phyloP scores from a whole-genome alignment of 2,329 filamentous ascomycete species.

The Dactylellina parvicollis region DNA sequence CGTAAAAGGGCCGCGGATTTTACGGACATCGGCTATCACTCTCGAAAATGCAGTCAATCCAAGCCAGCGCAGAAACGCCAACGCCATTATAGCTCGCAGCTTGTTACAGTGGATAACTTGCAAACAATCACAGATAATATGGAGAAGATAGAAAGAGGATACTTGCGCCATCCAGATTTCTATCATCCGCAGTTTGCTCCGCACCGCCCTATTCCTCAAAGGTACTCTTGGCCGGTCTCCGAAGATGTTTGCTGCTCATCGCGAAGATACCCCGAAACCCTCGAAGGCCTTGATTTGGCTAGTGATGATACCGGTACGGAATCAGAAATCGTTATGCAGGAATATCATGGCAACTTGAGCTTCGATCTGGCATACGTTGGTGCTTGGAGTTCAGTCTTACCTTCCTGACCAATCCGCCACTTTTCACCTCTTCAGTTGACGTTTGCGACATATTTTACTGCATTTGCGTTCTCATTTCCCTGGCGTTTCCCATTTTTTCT shows the following conservation, averaged over 20 bases:
- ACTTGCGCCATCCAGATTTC: not conserved
- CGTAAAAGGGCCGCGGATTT: not conserved
- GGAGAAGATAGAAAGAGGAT: no score
- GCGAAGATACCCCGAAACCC: not conserved
- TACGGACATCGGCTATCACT: no score
- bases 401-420: not conserved
- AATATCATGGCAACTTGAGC: not conserved
- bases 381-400: not conserved
- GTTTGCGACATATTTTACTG: not conserved
- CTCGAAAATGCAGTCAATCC: no score
- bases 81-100: no score
- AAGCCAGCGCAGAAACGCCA: not conserved
- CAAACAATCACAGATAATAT: no score
- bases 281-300: slow-evolving; percentile 11
- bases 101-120: no score
- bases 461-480: not conserved
- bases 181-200: slow-evolving; percentile 28
- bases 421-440: no score
- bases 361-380: slow-evolving; percentile 24
- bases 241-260: not conserved
- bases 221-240: slow-evolving; percentile 10
- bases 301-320: not conserved
- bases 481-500: not conserved
- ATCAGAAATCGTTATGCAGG: slow-evolving; percentile 6
- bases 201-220: not conserved